phyloP scores from a whole-genome alignment of 2,329 filamentous ascomycete genomes.

The Pseudogymnoascus sp. region DNA sequence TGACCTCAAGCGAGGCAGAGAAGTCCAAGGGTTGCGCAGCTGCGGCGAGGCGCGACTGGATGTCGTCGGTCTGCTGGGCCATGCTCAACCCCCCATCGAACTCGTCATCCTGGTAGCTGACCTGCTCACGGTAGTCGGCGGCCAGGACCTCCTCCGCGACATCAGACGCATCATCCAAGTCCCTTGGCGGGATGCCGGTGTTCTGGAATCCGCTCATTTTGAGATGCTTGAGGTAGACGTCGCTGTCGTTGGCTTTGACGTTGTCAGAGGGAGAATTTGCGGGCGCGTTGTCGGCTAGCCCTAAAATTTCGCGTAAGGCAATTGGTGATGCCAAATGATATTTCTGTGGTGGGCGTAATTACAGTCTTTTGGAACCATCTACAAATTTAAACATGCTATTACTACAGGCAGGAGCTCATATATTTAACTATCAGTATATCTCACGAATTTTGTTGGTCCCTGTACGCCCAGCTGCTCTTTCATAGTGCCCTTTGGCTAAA shows the following conservation, averaged over 20 bases:
- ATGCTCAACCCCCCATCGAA: constrained; percentile 66
- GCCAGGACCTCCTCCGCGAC: constrained; percentile 93
- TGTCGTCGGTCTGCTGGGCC: constrained; percentile 75
- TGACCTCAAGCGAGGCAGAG: constrained; percentile 88
- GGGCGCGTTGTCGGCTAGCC: constrained; percentile 7
- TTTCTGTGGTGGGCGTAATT: neutral
- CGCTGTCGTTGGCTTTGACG: constrained; percentile 11
- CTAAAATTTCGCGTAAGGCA: constrained; percentile 10
- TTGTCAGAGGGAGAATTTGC: constrained; percentile 9
- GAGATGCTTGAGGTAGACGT: constrained; percentile 8
- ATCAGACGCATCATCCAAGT: constrained; percentile 76
- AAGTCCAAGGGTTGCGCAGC: constrained; percentile 95
- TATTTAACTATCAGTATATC: neutral
- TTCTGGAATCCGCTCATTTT: constrained; percentile 57
- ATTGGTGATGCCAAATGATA: constrained; percentile 6
- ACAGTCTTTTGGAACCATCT: neutral
- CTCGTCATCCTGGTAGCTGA: constrained; percentile 85
- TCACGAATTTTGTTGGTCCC: neutral
- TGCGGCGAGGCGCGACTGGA: constrained; percentile 83
- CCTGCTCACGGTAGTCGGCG: constrained; percentile 92
- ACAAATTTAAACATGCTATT: constrained; percentile 1
- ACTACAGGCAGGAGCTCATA: neutral
- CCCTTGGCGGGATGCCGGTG: constrained; percentile 51
- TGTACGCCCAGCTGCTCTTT: neutral
- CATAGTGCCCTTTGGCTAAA: neutral